phyloP scores from a whole-genome alignment of 371 early-diverging fungal species.

The Mortierella sp. region DNA sequence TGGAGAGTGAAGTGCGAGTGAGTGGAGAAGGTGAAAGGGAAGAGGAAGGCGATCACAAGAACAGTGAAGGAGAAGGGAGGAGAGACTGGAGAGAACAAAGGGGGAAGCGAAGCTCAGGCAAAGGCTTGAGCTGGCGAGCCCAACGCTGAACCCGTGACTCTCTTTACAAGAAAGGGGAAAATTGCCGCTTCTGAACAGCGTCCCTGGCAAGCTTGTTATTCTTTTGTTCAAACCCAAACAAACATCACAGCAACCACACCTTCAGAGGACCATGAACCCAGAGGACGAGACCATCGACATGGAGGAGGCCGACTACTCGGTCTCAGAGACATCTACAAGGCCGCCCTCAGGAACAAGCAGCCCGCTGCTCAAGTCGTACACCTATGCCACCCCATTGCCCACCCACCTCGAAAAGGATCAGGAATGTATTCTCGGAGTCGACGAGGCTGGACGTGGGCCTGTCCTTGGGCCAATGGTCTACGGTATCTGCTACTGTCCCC shows the following conservation, averaged over 20 bases:
- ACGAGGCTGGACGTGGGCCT: constrained; percentile 99
- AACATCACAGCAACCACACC: not conserved
- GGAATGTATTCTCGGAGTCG: constrained; percentile 92
- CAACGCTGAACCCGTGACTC: not conserved
- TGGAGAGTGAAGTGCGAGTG: not conserved
- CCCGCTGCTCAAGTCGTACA: constrained; percentile 56
- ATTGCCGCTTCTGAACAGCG: not conserved
- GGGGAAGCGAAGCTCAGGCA: not conserved
- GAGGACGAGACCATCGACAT: constrained; percentile 39
- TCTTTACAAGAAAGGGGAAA: not conserved
- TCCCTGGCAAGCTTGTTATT: constrained; percentile 6
- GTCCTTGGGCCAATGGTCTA: constrained; percentile 99
- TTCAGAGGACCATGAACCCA: constrained; percentile 19
- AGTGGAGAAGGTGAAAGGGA: not conserved
- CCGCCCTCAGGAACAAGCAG: constrained; percentile 48
- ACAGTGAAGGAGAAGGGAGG: not conserved
- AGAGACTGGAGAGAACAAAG: not conserved
- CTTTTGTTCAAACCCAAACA: constrained; percentile 6
- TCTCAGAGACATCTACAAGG: constrained; percentile 12
- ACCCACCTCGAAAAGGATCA: constrained; percentile 59
- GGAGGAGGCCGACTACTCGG: constrained; percentile 21
- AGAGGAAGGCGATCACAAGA: not conserved
- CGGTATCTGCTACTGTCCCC: constrained; percentile 84
- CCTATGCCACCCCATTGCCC: constrained; percentile 44
- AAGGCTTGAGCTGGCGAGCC: not conserved